Conservation (phyloP, 768 basidiomycete genomes). For the Trametes gibbosa region DNA sequence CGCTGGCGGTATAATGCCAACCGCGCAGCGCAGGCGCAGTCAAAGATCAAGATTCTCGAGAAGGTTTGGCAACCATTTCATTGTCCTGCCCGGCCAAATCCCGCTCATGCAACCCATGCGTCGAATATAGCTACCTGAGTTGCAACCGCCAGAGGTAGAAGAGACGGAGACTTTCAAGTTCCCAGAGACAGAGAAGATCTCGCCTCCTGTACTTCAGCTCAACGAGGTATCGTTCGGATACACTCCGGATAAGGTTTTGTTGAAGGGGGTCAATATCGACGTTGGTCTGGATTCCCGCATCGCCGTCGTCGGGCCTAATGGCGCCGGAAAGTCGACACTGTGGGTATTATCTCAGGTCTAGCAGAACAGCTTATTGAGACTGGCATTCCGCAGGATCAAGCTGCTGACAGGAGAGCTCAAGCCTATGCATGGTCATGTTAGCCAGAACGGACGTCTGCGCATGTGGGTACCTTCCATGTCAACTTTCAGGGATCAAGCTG, state of each 20-base stretch:
- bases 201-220: constrained; percentile 91
- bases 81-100: background rate
- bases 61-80: constrained; percentile 45
- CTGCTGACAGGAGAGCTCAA: constrained; percentile 81
- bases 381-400: constrained; percentile 71
- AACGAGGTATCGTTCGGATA: constrained; percentile 92
- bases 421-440: constrained; percentile 75
- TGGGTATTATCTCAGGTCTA: constrained; percentile 34
- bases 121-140: constrained; percentile 70
- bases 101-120: background rate
- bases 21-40: constrained; percentile 53
- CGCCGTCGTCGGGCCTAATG: constrained; percentile 93
- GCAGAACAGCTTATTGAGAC: background rate
- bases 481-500: background rate
- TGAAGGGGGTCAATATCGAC: constrained; percentile 83
- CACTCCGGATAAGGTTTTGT: constrained; percentile 65
- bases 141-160: constrained; percentile 89
- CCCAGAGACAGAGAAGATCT: constrained; percentile 96
- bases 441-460: constrained; percentile 86
- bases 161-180: constrained; percentile 96
- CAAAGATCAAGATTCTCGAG: constrained; percentile 68
- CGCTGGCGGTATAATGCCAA: constrained; percentile 98
- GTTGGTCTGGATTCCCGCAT: constrained; percentile 93
- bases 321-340: constrained; percentile 96
- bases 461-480: constrained; percentile 49